Percentiles rank a stretch among this genome's conserved stretches.
These are phyloP conservation scores for Boletus tomentosulus DNA, from an alignment of 768 basidiomycete species.

Conservation along the genomic window DNA sequence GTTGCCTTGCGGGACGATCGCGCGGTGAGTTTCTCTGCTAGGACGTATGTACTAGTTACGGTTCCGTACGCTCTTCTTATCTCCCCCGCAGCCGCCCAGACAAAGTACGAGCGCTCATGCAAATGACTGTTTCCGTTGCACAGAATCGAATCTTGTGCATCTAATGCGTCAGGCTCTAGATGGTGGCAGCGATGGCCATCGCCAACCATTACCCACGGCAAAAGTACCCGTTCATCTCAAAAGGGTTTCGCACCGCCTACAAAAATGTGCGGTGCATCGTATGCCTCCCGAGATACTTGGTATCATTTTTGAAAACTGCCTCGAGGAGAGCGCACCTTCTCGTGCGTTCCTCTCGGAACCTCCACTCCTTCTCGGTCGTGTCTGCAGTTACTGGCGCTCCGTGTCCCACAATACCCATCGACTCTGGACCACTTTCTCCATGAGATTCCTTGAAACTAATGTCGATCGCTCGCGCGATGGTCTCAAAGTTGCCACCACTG, in stretches of 20 bases:
- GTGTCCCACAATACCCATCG: conserved; percentile 12
- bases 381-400: conserved; percentile 27
- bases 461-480: conserved; percentile 20
- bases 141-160: not conserved
- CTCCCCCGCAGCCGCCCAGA: not conserved
- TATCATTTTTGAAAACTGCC: conserved; percentile 22
- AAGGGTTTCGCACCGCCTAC: not conserved
- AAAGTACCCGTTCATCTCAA: not conserved
- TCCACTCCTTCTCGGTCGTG: conserved; percentile 23
- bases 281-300: conserved; percentile 39
- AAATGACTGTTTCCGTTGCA: not conserved
- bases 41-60: conserved; percentile 1
- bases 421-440: conserved; percentile 25
- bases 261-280: conserved; percentile 2
- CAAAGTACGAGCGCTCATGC: not conserved
- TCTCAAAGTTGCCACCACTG: conserved; percentile 7
- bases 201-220: not conserved
- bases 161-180: not conserved
- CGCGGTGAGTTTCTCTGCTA: conserved; percentile 9
- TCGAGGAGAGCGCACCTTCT: conserved; percentile 3
- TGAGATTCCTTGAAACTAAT: conserved; percentile 20
- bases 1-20: not conserved
- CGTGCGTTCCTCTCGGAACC: conserved; percentile 3
- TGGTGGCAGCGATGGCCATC: not conserved
- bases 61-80: not conserved